phyloP scores from a whole-genome alignment of 495 filamentous ascomycete genomes.

The Acidomyces sp. region DNA sequence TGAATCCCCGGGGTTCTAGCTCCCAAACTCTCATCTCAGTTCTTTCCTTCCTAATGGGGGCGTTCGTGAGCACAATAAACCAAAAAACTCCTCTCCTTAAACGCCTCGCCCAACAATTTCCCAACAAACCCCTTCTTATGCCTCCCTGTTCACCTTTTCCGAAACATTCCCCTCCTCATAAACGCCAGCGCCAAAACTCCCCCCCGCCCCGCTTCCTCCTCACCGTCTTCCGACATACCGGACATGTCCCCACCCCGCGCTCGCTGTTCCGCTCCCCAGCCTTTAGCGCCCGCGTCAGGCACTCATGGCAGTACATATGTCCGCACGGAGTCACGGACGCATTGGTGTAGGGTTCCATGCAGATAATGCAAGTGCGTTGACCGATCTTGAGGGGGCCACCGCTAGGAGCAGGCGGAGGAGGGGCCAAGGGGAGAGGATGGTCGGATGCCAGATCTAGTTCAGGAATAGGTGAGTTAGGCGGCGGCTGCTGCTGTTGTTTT shows the following conservation, averaged over 20 bases:
- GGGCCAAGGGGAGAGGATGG: not conserved
- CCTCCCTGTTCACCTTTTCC: conserved; percentile 8
- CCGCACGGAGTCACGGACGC: conserved; percentile 73
- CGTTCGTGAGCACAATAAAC: no score
- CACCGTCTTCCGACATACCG: conserved; percentile 27
- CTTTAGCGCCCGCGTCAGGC: conserved; percentile 61
- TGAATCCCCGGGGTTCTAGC: no score
- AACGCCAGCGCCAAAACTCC: conserved; percentile 24
- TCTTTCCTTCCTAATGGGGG: no score
- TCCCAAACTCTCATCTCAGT: no score
- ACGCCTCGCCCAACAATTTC: no score
- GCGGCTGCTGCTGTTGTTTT: no score
- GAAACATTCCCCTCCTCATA: conserved; percentile 23
- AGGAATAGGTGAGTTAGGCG: no score
- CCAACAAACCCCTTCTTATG: no score
- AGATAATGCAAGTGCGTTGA: conserved; percentile 63
- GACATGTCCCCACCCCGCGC: conserved; percentile 25
- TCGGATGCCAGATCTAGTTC: no score
- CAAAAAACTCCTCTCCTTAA: no score
- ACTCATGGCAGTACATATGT: conserved; percentile 75
- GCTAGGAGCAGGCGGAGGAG: conserved; percentile 19
- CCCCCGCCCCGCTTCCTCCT: conserved; percentile 19
- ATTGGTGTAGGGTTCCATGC: conserved; percentile 63
- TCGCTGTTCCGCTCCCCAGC: conserved; percentile 38
- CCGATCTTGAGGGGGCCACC: conserved; percentile 43